These are phyloP conservation scores for Galeopsis tetrahit DNA, from an alignment of 257 asterid species.

Conservation along the genomic window DNA sequence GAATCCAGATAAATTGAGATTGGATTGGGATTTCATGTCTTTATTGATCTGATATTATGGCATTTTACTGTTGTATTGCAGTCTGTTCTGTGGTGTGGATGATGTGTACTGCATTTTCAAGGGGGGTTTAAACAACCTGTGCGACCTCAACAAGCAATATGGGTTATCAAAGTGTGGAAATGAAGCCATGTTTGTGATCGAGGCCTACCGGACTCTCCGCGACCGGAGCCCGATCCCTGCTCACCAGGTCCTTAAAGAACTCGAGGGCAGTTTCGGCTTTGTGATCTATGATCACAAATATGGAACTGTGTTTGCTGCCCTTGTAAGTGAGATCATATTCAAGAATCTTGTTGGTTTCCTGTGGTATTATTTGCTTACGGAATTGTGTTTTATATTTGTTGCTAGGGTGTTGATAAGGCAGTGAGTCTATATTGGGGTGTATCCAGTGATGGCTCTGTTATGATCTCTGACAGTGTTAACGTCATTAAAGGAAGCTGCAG, in stretches of 20 bases:
- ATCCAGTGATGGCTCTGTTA: conserved; percentile 75
- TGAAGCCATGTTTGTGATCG: conserved; percentile 78
- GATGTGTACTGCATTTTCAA: conserved; percentile 81
- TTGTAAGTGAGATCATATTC: conserved; percentile 54
- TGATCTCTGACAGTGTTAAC: conserved; percentile 78
- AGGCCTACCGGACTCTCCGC: conserved; percentile 89
- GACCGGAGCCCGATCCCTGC: conserved; percentile 96
- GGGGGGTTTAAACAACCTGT: conserved; percentile 72
- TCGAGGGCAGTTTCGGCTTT: conserved; percentile 87
- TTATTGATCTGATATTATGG: conserved; percentile 13
- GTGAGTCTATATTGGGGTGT: conserved; percentile 84
- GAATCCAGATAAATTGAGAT: background rate
- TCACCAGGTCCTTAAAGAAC: conserved; percentile 85
- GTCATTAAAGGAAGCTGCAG: conserved; percentile 76
- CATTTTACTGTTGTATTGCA: conserved; percentile 31
- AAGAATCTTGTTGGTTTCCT: background rate
- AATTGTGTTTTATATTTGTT: conserved; percentile 9
- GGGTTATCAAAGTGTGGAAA: conserved; percentile 73
- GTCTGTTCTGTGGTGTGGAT: conserved; percentile 79
- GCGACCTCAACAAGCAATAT: conserved; percentile 77
- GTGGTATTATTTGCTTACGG: background rate
- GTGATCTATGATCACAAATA: conserved; percentile 85
- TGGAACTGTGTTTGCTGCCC: conserved; percentile 77
- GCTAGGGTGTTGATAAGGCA: conserved; percentile 75
- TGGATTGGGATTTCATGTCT: background rate